A percentile compares a stretch with the other conserved stretches of the same genome.
phyloP scores from a whole-genome alignment of 352 stramenopile species.

The Pythium plurisporium region DNA sequence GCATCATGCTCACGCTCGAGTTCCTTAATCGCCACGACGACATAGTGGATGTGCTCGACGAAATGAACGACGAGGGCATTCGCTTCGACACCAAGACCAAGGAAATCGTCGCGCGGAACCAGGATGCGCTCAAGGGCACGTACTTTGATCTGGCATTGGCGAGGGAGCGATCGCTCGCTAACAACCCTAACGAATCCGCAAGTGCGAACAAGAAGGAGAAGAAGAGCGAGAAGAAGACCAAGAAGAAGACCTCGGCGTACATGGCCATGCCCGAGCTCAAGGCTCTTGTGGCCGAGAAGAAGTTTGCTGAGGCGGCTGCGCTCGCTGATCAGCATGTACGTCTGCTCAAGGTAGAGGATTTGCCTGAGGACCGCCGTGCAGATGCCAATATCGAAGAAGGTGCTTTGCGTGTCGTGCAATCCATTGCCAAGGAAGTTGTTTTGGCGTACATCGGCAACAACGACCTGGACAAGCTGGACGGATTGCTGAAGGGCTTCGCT shows the following conservation, averaged over 20 bases:
- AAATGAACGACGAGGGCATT: slow-evolving; percentile 57
- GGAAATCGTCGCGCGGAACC: slow-evolving; percentile 54
- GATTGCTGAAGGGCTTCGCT: slow-evolving; percentile 49
- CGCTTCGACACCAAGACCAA: slow-evolving; percentile 56
- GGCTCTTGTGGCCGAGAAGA: slow-evolving; percentile 35
- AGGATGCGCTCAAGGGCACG: slow-evolving; percentile 34
- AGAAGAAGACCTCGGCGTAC: slow-evolving; percentile 16
- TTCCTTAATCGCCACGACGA: slow-evolving; percentile 63
- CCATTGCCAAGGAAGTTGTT: slow-evolving; percentile 39
- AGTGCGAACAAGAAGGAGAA: slow-evolving; percentile 16
- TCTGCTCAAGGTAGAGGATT: slow-evolving; percentile 30
- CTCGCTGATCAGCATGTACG: slow-evolving; percentile 40
- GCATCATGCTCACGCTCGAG: slow-evolving; percentile 66
- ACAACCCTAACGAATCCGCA: not conserved
- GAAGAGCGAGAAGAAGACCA: slow-evolving; percentile 4
- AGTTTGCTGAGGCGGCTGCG: slow-evolving; percentile 29
- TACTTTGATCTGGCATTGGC: slow-evolving; percentile 31
- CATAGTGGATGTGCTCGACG: slow-evolving; percentile 48
- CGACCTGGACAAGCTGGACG: slow-evolving; percentile 52
- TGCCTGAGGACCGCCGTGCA: slow-evolving; percentile 22
- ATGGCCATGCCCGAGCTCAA: slow-evolving; percentile 40
- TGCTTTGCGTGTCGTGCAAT: slow-evolving; percentile 33
- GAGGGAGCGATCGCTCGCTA: slow-evolving; percentile 16
- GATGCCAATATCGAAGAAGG: slow-evolving; percentile 17
- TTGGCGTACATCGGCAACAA: slow-evolving; percentile 40